phyloP scores from a whole-genome alignment of 257 asterid species.

The Echites panduratus region DNA sequence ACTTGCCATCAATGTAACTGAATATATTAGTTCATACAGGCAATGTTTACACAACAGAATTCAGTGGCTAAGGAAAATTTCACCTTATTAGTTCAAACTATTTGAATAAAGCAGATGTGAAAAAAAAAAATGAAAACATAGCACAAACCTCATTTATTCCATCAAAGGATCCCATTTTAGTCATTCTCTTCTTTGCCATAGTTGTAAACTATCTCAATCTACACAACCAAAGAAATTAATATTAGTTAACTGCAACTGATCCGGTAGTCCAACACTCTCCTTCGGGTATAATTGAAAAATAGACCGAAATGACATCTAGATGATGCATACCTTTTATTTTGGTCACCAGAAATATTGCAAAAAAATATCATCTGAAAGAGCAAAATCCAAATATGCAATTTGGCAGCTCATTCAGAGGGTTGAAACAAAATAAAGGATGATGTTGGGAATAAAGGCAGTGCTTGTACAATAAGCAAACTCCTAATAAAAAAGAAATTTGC shows the following conservation, averaged over 20 bases:
- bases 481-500: neutral
- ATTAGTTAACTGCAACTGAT: neutral
- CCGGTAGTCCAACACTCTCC: neutral
- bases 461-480: neutral
- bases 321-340: too few species aligned
- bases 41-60: neutral
- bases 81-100: neutral
- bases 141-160: slow-evolving; percentile 37
- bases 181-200: slow-evolving; percentile 73
- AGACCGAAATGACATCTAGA: neutral
- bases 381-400: neutral
- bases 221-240: slow-evolving; percentile 22
- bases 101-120: neutral
- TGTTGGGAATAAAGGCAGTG: neutral
- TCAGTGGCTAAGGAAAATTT: neutral
- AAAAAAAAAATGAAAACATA: neutral
- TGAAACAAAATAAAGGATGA: neutral
- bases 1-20: neutral
- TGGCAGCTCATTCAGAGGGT: neutral
- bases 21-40: neutral
- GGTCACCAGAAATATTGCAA: neutral
- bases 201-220: slow-evolving; percentile 83
- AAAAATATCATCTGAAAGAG: neutral
- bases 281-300: neutral
- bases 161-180: slow-evolving; percentile 26